Evolutionary conservation across 352 stramenopile genomes (phyloP).

Genomic region (Aphanomyces stellatus): DNA sequence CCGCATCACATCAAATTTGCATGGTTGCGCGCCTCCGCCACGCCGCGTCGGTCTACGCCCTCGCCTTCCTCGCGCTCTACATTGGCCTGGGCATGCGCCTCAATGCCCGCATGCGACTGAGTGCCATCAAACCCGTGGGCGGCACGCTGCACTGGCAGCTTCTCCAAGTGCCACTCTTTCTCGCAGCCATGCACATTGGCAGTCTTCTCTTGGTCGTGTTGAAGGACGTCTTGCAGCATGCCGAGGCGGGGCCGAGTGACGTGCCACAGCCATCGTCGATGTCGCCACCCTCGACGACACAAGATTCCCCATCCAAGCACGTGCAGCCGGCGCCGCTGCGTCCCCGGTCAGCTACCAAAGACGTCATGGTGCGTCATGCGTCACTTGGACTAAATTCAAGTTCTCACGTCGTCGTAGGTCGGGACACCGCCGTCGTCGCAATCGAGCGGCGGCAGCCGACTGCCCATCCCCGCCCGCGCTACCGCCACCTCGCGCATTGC

Average conservation of each 20-base stretch:
- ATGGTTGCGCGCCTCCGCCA: slow-evolving; percentile 41
- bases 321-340: neutral
- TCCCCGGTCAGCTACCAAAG: neutral
- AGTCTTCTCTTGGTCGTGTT: slow-evolving; percentile 53
- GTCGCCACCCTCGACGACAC: no score
- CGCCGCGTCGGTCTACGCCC: slow-evolving; percentile 40
- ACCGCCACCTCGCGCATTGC: no score
- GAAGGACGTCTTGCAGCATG: slow-evolving; percentile 74
- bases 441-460: neutral
- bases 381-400: no score
- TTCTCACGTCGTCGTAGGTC: neutral
- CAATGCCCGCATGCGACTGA: slow-evolving; percentile 59
- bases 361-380: neutral
- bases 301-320: neutral
- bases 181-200: slow-evolving; percentile 49
- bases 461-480: no score
- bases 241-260: no score
- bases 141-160: slow-evolving; percentile 69
- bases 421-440: neutral
- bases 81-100: slow-evolving; percentile 53
- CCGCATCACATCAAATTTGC: slow-evolving; percentile 33
- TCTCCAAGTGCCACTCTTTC: slow-evolving; percentile 52
- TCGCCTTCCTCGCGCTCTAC: slow-evolving; percentile 38
- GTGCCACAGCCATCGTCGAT: no score
- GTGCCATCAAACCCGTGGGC: slow-evolving; percentile 64